phyloP scores from a whole-genome alignment of 2,329 filamentous ascomycete genomes.

The Neocatenulostroma microsporum region DNA sequence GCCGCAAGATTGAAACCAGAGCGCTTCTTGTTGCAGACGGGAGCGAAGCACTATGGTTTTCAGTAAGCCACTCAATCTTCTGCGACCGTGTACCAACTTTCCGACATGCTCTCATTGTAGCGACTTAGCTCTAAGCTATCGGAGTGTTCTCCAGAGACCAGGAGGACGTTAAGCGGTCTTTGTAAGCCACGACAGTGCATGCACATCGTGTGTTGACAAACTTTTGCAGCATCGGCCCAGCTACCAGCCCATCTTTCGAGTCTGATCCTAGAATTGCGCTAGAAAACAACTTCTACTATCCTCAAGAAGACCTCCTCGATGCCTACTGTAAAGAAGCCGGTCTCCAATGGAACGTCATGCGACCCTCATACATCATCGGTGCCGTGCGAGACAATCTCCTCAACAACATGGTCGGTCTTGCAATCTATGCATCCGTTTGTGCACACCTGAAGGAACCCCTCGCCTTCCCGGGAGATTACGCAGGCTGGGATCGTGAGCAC shows the following conservation, averaged over 20 bases:
- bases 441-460: conserved; percentile 34
- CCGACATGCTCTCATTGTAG: no score
- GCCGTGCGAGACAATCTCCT: conserved; percentile 43
- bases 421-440: conserved; percentile 41
- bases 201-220: no score
- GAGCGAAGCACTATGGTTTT: conserved; percentile 42
- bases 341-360: conserved; percentile 37
- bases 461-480: conserved; percentile 37
- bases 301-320: conserved; percentile 43
- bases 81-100: no score
- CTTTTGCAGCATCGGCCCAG: conserved; percentile 39
- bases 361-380: conserved; percentile 42
- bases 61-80: no score
- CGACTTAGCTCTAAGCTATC: no score
- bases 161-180: no score
- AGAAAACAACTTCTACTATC: conserved; percentile 48
- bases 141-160: no score
- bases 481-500: conserved; percentile 37
- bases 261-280: conserved; percentile 37
- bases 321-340: conserved; percentile 30
- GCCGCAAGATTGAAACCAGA: conserved; percentile 28
- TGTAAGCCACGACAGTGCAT: no score
- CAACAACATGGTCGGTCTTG: conserved; percentile 41
- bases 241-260: conserved; percentile 38
- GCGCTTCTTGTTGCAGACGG: conserved; percentile 42